A percentile compares a stretch with the other conserved stretches of the same genome.
Evolutionary conservation across 179 eudicot species (phyloP).

Genomic region (Dionaea muscipula): DNA sequence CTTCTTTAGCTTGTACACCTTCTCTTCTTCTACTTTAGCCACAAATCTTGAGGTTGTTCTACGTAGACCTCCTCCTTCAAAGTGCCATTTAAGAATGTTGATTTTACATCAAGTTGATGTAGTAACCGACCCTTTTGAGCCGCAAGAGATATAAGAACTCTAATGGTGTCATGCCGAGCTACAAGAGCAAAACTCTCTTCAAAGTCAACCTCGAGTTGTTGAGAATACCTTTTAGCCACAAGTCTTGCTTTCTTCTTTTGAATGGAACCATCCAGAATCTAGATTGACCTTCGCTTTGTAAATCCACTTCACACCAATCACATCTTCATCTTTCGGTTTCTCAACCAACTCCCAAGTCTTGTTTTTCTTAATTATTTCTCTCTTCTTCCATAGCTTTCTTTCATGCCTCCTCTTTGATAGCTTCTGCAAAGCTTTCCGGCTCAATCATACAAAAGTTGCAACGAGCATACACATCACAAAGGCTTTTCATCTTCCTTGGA

Average conservation of each 20-base stretch:
- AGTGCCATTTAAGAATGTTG: background rate
- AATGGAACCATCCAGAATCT: background rate
- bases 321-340: background rate
- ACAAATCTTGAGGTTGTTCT: background rate
- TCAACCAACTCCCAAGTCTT: slow-evolving; percentile 2
- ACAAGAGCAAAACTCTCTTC: slow-evolving; percentile 2
- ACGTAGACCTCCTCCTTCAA: slow-evolving; percentile 7
- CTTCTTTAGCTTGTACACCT: background rate
- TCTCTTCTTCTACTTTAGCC: background rate
- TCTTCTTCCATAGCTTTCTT: slow-evolving; percentile 4
- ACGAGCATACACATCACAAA: too few species aligned
- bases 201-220: slow-evolving; percentile 3
- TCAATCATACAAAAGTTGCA: background rate
- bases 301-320: slow-evolving; percentile 5
- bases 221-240: background rate
- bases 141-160: background rate
- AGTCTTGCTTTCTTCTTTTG: background rate
- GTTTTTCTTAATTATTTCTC: slow-evolving; percentile 1
- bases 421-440: background rate
- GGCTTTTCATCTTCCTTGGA: too few species aligned
- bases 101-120: slow-evolving; percentile 8
- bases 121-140: background rate
- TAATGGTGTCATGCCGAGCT: background rate
- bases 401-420: background rate
- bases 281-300: background rate